Evolutionary conservation across 2,329 filamentous ascomycete species (phyloP), one percentile per base, ranked within the genome.

Genomic region (Diaporthe citriasiana): DNA sequence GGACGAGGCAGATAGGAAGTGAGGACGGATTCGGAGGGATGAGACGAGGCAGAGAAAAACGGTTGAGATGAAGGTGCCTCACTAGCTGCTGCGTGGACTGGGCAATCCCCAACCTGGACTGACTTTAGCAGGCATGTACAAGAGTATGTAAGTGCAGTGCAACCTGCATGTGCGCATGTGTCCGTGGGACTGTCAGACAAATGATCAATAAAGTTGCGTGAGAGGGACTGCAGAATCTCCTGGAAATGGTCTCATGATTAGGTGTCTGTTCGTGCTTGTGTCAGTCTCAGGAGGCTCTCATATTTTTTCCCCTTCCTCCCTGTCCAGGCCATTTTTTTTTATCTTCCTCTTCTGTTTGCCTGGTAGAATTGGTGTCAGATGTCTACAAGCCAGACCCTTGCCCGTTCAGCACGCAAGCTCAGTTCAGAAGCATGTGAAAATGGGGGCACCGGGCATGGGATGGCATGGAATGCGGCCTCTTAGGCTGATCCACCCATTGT

Each of bases 341-440:
- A 15, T 65, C 35, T 47, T 50, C 15, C 17, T 33, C 25, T 47
- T 30, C 22, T 65, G 42, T 50, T 66, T 50, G 60, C 60, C 10
- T 25, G 60, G 60, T 53, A 33, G 63, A 53, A 40, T 25, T 53
- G 63, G 45, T 40, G 56, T 63, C 70, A 71, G 47, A 63, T 45
- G 47, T 71, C 38, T 60, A 38, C 42, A 57, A 60, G 51, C 53
- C 66, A 70, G 38, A 70, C 51, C 66, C 66, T 45, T 70, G 66
- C 56, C 47, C 25, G 45, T 22, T 50, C 35, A 40, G 33, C 33
- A 35, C 27, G 40, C 25, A 57, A 17, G 25, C 51, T 35, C 17
- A 33, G 51, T 6, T 3, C 25, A 30, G 13, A 6, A 71, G 70
- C 70, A 71, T 71, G 70, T 71, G 70, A 71, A 71, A 71, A 71